Evolutionary conservation across 768 basidiomycete species (phyloP), one percentile per base, ranked within the genome.

Genomic region (Mycena olivaceomarginata): DNA sequence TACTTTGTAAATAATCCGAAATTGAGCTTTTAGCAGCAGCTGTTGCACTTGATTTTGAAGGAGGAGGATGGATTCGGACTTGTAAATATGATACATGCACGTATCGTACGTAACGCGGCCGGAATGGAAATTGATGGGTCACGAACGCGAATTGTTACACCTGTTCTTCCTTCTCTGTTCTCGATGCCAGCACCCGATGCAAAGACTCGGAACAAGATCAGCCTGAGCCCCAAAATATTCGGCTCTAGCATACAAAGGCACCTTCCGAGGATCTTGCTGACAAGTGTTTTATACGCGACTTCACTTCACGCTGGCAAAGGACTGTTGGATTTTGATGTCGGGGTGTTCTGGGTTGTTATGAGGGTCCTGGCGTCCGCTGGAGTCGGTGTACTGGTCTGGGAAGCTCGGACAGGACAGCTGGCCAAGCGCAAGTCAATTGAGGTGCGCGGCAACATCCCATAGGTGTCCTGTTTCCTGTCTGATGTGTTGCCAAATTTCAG

Each of bases 311-410:
- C 92, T 8, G 89, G 91, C 66, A 95, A 94, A 85, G 93, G 93
- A 80, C 91, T 96, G 9, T 85, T 96, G 63, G 87, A 91, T 20
- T 89, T 90, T 51, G 93, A 95, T 82, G 90, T 93, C 25, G 93
- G 93, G 9, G 90, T 94, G 11, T 93, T 95, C 81, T 96, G 95
- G 95, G 88, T 95, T 16, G 87, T 94, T 45, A 93, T 96, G 86
- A 87, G 94, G 77, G 89, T 95, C 65, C 86, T 96, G 68, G 94
- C 93, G 4, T 92, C 92, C 79, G 94, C 92, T n/a, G 93, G 91
- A n/a, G 80, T 95, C 69, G 92, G 91, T 22, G 89, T 92, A 57
- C 79, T 94, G 60, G 84, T 91, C 22, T 93, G 94, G 93, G 92
- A 93, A 76, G 88, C 85, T 1, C 75, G 87, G 64, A 92, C 91